A percentile compares a stretch with the other conserved stretches of the same genome.
Evolutionary conservation across 2,329 filamentous ascomycete species (phyloP).

Genomic region (Sclerotiophoma versabilis): DNA sequence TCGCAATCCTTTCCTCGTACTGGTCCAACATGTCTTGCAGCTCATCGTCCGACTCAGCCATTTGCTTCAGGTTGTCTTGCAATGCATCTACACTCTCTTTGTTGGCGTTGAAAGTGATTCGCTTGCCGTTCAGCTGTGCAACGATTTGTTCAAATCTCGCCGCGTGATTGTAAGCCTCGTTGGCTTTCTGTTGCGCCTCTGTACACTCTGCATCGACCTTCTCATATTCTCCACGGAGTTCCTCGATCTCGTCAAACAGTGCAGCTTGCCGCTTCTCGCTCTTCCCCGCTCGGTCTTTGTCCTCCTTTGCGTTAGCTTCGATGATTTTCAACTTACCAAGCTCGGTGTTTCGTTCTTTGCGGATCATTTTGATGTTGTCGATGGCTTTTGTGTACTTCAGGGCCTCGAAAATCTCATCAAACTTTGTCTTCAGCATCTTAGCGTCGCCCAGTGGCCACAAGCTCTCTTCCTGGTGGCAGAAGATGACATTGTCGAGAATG

Average conservation of each 20-base stretch:
- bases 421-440: conserved; percentile 83
- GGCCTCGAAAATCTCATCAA: conserved; percentile 98
- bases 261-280: conserved; percentile 60
- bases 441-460: conserved; percentile 96
- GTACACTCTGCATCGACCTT: conserved; percentile 42
- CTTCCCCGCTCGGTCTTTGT: conserved; percentile 84
- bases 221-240: conserved; percentile 39
- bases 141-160: conserved; percentile 78
- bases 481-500: conserved; percentile 93
- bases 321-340: conserved; percentile 75
- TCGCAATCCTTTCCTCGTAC: conserved; percentile 76
- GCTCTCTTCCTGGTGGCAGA: conserved; percentile 98
- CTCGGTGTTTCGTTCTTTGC: conserved; percentile 82
- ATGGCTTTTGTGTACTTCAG: conserved; percentile 97
- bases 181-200: conserved; percentile 57
- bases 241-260: conserved; percentile 72
- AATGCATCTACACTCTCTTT: conserved; percentile 75
- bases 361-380: conserved; percentile 86
- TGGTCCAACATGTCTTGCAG: conserved; percentile 75
- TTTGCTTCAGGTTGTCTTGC: conserved; percentile 74
- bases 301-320: conserved; percentile 78
- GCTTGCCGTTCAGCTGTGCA: conserved; percentile 77
- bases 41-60: conserved; percentile 78
- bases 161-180: conserved; percentile 74
- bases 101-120: conserved; percentile 74